phyloP scores from a whole-genome alignment of 2,329 filamentous ascomycete species.

The Monilinia polystroma region DNA sequence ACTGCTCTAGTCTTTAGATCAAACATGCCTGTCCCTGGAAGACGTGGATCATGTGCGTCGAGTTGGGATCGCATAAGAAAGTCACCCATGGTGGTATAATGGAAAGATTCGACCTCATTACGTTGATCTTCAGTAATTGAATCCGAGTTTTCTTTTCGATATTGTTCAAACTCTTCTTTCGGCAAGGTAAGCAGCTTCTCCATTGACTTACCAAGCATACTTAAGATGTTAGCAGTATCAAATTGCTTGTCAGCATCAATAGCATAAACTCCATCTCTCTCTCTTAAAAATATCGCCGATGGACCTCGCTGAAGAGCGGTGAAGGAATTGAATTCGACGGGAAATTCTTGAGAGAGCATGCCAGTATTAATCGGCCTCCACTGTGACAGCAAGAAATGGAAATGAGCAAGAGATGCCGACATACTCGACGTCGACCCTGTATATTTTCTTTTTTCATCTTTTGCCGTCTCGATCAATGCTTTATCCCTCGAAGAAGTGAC shows the following conservation, averaged over 20 bases:
- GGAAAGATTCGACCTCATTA: constrained; percentile 72
- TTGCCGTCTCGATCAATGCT: constrained; percentile 67
- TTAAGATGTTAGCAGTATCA: constrained; percentile 80
- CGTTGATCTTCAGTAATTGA: constrained; percentile 71
- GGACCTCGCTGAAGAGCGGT: constrained; percentile 72
- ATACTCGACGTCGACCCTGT: constrained; percentile 96
- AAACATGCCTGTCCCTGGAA: constrained; percentile 92
- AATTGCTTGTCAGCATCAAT: constrained; percentile 96
- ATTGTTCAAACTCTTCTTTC: constrained; percentile 81
- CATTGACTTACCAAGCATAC: constrained; percentile 92
- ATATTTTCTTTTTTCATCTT: constrained; percentile 70
- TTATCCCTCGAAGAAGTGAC: constrained; percentile 87
- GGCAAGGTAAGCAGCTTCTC: constrained; percentile 89
- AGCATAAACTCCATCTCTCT: constrained; percentile 82
- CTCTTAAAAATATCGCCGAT: constrained; percentile 76
- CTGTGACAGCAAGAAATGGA: constrained; percentile 84
- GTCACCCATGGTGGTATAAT: constrained; percentile 83
- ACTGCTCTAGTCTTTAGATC: constrained; percentile 95
- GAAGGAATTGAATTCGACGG: constrained; percentile 60
- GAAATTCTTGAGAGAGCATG: constrained; percentile 67
- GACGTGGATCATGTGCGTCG: constrained; percentile 79
- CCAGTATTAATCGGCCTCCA: constrained; percentile 72
- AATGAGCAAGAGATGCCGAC: constrained; percentile 83
- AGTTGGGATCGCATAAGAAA: constrained; percentile 95
- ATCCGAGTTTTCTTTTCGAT: constrained; percentile 66